Percentiles rank a stretch among this genome's conserved stretches.
These are phyloP conservation scores for Ustilago lituana DNA, from an alignment of 1,284 basidiomycete genomes.

Conservation along the genomic window DNA sequence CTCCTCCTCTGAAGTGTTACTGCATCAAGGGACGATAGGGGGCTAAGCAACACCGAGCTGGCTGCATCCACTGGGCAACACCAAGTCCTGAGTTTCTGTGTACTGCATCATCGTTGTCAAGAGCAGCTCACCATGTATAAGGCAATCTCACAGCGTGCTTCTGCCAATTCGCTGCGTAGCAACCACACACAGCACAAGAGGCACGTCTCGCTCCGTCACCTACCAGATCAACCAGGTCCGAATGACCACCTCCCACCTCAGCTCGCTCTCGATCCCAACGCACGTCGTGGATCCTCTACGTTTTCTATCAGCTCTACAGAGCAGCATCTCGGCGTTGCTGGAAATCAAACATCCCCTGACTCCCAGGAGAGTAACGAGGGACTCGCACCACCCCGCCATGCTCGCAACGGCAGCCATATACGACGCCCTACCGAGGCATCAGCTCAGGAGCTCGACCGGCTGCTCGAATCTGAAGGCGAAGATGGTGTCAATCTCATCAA, in stretches of 20 bases:
- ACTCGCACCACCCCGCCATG: no score
- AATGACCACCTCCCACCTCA: constrained; percentile 24
- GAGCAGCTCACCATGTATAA: constrained; percentile 21
- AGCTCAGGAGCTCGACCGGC: constrained; percentile 34
- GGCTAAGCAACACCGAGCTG: no score
- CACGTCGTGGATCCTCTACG: constrained; percentile 22
- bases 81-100: no score
- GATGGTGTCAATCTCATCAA: constrained; percentile 50
- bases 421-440: constrained; percentile 32
- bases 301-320: constrained; percentile 36
- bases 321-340: constrained; percentile 16
- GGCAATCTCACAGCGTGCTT: constrained; percentile 40
- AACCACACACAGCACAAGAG: constrained; percentile 18
- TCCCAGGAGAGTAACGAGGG: no score
- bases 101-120: no score
- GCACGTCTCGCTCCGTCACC: constrained; percentile 39
- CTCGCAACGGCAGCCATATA: constrained; percentile 10
- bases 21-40: no score
- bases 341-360: no score
- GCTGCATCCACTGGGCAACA: no score
- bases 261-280: constrained; percentile 19
- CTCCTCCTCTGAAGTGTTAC: no score
- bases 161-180: constrained; percentile 35
- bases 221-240: constrained; percentile 36
- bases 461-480: constrained; percentile 46